Conservation (phyloP, 2,329 filamentous ascomycete genomes). For the Beauveria brongniartii region DNA sequence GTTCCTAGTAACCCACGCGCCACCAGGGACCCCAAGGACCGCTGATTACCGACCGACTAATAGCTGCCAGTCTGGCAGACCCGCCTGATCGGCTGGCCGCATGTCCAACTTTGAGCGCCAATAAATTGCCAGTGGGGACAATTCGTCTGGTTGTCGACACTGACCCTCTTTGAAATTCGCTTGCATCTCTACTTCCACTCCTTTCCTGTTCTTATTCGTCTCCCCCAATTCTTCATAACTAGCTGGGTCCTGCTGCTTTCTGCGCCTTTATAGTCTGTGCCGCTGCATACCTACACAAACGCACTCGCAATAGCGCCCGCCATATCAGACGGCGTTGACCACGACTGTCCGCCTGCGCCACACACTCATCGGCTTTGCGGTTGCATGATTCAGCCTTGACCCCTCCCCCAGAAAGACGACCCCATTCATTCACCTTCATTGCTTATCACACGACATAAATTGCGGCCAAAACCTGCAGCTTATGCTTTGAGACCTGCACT, state of each 20-base stretch:
- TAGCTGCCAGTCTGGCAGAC: conserved; percentile 8
- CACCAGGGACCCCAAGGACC: background rate
- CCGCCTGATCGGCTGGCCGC: conserved; percentile 18
- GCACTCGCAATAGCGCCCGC: conserved; percentile 1
- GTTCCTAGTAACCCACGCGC: background rate
- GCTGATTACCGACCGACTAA: background rate
- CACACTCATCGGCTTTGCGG: background rate
- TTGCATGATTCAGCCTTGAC: conserved; percentile 8
- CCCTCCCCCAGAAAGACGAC: conserved; percentile 1
- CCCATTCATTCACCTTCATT: background rate
- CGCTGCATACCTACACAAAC: background rate
- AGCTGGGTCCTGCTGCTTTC: background rate
- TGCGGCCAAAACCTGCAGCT: background rate
- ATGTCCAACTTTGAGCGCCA: conserved; percentile 16
- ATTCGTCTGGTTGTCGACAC: background rate
- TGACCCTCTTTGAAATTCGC: background rate
- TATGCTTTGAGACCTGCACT: background rate
- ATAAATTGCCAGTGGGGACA: conserved; percentile 16
- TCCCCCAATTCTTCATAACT: background rate
- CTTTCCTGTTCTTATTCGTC: background rate
- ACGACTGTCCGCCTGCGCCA: conserved; percentile 4
- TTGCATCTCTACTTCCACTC: background rate
- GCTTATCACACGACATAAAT: background rate
- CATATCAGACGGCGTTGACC: background rate
- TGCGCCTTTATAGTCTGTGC: background rate